Evolutionary conservation across 805 yeast species (phyloP), one percentile per base, ranked within the genome.

Genomic region (Yarrowia sp.): DNA sequence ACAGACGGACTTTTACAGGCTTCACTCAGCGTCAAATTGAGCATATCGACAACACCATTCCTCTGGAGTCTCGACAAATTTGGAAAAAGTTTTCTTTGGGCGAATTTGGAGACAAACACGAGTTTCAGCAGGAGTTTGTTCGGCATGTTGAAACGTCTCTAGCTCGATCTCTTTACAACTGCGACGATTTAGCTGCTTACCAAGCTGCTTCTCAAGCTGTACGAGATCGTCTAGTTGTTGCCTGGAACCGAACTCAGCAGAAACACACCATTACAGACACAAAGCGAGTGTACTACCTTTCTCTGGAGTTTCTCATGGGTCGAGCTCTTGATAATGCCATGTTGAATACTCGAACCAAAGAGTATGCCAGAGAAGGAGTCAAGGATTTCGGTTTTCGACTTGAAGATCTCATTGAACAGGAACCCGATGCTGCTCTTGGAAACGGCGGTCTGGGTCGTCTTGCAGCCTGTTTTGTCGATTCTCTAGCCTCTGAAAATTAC

Each of bases 221-320:
- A 66, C 81, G 96, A 68, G 97, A 92, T 75, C 86, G 87, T 62
- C 79, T 92, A 72, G 82, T 90, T 69, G 81, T 90, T 53, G 90
- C 90, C 71, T 92, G 97, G 98, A 92, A 92, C 74, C 86, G 87
- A 75, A 92, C 98, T 43, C 97, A 92, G 77, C 97, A 92, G 77
- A 82, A 84, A 72, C 95, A 90, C 76, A 91, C 97, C 14, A 76
- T 87, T 53, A 86, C 84, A 71, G 96, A 89, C 73, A 89, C 88
- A 57, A 92, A 92, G 78, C 81, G 98, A 68, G 87, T 92, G 45
- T 92, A 92, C 77, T 92, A 92, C 74, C 76, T 92, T 67, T 89
- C 96, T 3, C 80, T 92, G 70, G 98, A 92, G 77, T 92, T 90
- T 74, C 79, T 92, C 68, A 90, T 92, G 96, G 98, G 98, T 50